Evolutionary conservation across 176 grass and related monocot species (phyloP).

Genomic region (Cymbopogon citratus): DNA sequence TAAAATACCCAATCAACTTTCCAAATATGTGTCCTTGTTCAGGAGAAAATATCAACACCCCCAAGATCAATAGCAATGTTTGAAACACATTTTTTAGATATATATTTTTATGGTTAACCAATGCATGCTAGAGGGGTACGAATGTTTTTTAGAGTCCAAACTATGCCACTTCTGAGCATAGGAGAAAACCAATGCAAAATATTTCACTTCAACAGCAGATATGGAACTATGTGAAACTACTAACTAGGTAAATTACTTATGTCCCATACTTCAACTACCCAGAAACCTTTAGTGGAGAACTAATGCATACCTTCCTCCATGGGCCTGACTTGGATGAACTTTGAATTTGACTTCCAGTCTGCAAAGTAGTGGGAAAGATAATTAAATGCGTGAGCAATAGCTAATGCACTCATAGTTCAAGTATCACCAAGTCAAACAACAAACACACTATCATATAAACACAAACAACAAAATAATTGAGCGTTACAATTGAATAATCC

Average conservation of each 20-base stretch:
- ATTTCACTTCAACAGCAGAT: neutral
- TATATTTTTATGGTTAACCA: slow-evolving; percentile 13
- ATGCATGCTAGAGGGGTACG: neutral
- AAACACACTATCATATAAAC: slow-evolving; percentile 17
- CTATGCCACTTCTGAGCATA: neutral
- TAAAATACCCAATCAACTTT: neutral
- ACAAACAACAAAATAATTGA: neutral
- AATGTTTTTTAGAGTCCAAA: neutral
- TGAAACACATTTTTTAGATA: neutral
- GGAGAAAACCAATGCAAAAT: neutral
- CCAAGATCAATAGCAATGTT: neutral
- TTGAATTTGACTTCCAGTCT: slow-evolving; percentile 64
- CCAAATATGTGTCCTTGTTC: neutral
- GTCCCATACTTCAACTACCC: neutral
- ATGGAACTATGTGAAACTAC: neutral
- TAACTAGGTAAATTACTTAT: neutral
- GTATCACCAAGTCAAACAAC: neutral
- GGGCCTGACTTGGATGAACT: slow-evolving; percentile 92
- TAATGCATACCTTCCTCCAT: slow-evolving; percentile 83
- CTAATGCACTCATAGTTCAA: neutral
- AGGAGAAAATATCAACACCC: neutral
- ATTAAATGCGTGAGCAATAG: neutral
- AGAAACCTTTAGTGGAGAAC: slow-evolving; percentile 5
- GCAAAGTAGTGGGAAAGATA: slow-evolving; percentile 36
- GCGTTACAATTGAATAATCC: neutral